These are phyloP conservation scores for Leccinum griseonigrum DNA, from an alignment of 1,284 basidiomycete species.

Conservation along the genomic window DNA sequence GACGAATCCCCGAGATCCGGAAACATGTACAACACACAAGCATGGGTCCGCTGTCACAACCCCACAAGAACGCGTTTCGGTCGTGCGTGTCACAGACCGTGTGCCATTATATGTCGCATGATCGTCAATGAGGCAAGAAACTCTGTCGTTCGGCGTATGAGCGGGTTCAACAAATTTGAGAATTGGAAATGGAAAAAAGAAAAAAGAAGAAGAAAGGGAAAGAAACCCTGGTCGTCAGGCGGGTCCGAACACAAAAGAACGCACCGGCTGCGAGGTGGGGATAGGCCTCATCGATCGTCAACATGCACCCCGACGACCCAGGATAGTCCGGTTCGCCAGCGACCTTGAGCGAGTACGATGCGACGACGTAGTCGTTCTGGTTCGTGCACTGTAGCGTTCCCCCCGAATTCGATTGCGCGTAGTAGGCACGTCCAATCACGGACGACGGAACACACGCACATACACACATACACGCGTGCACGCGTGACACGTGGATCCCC, in stretches of 20 bases:
- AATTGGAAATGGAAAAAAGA: background rate
- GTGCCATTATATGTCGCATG: conserved; percentile 61
- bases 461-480: background rate
- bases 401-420: background rate
- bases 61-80: conserved; percentile 13
- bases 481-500: background rate
- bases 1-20: background rate
- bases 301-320: conserved; percentile 54
- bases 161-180: background rate
- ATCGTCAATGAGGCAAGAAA: conserved; percentile 58
- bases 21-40: background rate
- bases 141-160: conserved; percentile 37
- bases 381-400: conserved; percentile 48
- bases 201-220: background rate
- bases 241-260: conserved; percentile 1
- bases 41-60: background rate
- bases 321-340: conserved; percentile 53
- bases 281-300: conserved; percentile 62
- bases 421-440: background rate
- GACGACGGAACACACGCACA: background rate
- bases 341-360: conserved; percentile 56
- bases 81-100: conserved; percentile 37
- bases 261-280: conserved; percentile 52
- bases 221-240: background rate
- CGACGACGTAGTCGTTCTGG: conserved; percentile 46